Evolutionary conservation across 495 filamentous ascomycete species (phyloP).

Genomic region (Aspergillus nidulans): DNA sequence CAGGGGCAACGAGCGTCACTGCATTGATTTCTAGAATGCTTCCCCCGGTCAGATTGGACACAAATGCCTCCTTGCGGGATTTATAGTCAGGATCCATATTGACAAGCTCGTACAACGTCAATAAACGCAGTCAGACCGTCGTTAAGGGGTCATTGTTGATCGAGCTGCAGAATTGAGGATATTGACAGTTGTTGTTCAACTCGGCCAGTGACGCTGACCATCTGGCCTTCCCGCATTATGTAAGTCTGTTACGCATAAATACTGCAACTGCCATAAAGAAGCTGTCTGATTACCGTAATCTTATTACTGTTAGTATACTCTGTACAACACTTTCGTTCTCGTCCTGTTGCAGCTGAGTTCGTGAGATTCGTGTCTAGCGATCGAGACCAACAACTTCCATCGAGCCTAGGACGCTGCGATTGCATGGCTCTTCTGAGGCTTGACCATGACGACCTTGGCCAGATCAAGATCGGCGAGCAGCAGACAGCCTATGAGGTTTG

Average conservation of each 20-base stretch:
- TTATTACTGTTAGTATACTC: no score
- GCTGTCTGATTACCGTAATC: no score
- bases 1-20: slow-evolving; percentile 78
- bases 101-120: neutral
- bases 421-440: no score
- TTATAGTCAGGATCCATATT: slow-evolving; percentile 70
- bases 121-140: neutral
- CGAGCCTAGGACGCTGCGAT: no score
- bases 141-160: neutral
- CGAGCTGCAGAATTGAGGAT: neutral
- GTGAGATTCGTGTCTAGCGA: no score
- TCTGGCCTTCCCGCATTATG: neutral
- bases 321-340: no score
- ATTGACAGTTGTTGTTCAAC: neutral
- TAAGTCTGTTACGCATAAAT: neutral
- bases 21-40: slow-evolving; percentile 78
- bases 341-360: no score
- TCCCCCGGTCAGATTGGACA: slow-evolving; percentile 87
- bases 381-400: no score
- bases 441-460: no score
- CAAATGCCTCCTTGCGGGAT: slow-evolving; percentile 86
- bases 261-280: no score
- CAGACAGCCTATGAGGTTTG: no score
- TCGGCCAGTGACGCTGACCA: neutral
- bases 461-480: no score